Evolutionary conservation across 139 green algal genomes (phyloP).

Genomic region (Klebsormidium nitens): DNA sequence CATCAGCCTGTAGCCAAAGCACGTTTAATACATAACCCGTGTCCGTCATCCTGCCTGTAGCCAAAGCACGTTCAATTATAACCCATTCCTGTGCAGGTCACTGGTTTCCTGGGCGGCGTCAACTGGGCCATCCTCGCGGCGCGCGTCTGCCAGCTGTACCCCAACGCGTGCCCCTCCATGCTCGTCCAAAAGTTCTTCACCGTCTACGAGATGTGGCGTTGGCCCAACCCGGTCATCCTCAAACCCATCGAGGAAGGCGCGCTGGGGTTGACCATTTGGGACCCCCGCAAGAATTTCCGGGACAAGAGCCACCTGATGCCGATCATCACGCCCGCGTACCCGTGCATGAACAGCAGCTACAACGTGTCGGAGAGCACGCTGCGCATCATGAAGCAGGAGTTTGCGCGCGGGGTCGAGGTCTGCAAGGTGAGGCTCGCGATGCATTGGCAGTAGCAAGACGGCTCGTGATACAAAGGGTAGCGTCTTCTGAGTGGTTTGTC

Average conservation of each 20-base stretch:
- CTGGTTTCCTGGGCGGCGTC: slow-evolving; percentile 89
- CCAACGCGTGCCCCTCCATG: slow-evolving; percentile 55
- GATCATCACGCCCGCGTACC: slow-evolving; percentile 97
- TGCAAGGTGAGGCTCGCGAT: slow-evolving; percentile 39
- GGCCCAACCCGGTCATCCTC: slow-evolving; percentile 78
- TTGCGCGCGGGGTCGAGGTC: slow-evolving; percentile 50
- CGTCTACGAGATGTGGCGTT: slow-evolving; percentile 67
- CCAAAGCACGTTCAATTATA: no score
- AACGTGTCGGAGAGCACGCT: slow-evolving; percentile 83
- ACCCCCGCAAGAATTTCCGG: slow-evolving; percentile 67
- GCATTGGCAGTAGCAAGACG: not conserved
- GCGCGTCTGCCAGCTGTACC: slow-evolving; percentile 87
- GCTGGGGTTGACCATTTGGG: slow-evolving; percentile 66
- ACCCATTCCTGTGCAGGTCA: slow-evolving; percentile 25
- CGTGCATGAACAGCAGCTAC: slow-evolving; percentile 89
- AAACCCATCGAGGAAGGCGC: slow-evolving; percentile 56
- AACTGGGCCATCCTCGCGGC: slow-evolving; percentile 96
- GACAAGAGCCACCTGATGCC: slow-evolving; percentile 84
- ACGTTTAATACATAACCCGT: no score
- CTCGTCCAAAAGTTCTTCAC: slow-evolving; percentile 75
- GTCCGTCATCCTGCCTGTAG: not conserved
- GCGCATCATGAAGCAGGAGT: slow-evolving; percentile 66
- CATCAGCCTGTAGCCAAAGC: no score
- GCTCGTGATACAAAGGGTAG: slow-evolving; percentile 12
- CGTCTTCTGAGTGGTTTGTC: no score